Base-by-base conservation (phyloP, 2,329 filamentous ascomycete genomes). In the Colletotrichum sp. region DNA sequence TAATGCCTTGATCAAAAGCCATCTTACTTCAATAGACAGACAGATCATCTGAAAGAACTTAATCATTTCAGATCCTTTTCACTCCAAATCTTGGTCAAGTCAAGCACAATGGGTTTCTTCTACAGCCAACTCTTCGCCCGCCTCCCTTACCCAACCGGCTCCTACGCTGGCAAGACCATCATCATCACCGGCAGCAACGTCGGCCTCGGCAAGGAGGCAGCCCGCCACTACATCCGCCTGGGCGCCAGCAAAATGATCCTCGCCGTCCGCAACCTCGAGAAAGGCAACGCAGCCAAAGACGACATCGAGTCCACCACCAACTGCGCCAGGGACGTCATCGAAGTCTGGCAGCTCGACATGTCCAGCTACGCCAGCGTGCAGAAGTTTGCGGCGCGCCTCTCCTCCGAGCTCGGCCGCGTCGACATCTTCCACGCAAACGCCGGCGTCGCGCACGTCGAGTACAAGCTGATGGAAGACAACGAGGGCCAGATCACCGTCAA, bases 271-370 rank as follows among this genome's bases (percentile, higher is more conserved):
- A 77, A 30, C 34, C 61, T 78, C 12, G 77, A 78, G 28, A 80
- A 78, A 34, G 78, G 77, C 4, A 59, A 27, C 8, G 77, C 52
- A 19, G 88, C 88, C 61, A 85, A 84, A 25, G 67, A 78, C 4
- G 81, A 83, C 52, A 85, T 89, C 60, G 81, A 81, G 34, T 71
- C 74, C 1, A 79, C 81, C 25, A 81, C 82, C 15, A 77, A 60
- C 28, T 66, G 72, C 65, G 74, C 27, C 28, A 74, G 32, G 52
- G 80, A 71, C n/a, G 79, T 73, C 5, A 80, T 89, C 36, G 83
- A 90, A 59, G 88, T 90, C 15, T 91, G 89, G 89, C 70, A 83
- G 13, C 78, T 91, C 6, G 89, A 91, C 78, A 84, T 91, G 78
- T 79, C 78, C 16, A 86, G 83, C 22, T 89, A 88, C 78, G 84